Conservation (phyloP, 176 grass and related monocot species). For the Secale cereale region DNA sequence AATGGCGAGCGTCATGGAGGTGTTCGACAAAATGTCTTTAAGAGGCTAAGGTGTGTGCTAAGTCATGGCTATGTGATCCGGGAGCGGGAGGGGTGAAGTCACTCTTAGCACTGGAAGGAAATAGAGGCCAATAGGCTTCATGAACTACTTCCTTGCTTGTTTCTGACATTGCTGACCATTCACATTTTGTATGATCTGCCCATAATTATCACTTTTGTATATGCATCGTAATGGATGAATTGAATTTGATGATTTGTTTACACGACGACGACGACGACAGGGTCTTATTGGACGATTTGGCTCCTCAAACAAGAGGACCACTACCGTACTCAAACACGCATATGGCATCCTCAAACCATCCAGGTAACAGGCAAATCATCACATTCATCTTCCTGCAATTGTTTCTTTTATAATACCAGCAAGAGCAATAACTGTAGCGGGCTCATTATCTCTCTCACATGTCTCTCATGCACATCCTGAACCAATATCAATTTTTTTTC, state of each 20-base stretch:
- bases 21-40: neutral
- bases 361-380: conserved; percentile 27
- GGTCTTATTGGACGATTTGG: conserved; percentile 48
- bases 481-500: neutral
- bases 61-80: neutral
- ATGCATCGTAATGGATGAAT: neutral
- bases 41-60: neutral
- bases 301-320: conserved; percentile 59
- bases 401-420: conserved; percentile 8
- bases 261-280: conserved; percentile 23
- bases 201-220: neutral
- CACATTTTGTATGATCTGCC: neutral
- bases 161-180: neutral
- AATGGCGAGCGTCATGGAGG: neutral
- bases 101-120: neutral
- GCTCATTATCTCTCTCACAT: neutral
- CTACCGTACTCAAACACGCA: conserved; percentile 62
- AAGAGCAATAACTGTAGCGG: neutral
- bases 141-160: neutral
- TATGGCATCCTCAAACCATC: conserved; percentile 75
- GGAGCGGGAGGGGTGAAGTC: neutral
- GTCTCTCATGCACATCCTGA: neutral
- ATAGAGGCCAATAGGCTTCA: neutral
- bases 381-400: neutral
- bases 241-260: neutral